phyloP scores from a whole-genome alignment of 148 eudicot genomes.

The Amaranthus hypochondriacus region DNA sequence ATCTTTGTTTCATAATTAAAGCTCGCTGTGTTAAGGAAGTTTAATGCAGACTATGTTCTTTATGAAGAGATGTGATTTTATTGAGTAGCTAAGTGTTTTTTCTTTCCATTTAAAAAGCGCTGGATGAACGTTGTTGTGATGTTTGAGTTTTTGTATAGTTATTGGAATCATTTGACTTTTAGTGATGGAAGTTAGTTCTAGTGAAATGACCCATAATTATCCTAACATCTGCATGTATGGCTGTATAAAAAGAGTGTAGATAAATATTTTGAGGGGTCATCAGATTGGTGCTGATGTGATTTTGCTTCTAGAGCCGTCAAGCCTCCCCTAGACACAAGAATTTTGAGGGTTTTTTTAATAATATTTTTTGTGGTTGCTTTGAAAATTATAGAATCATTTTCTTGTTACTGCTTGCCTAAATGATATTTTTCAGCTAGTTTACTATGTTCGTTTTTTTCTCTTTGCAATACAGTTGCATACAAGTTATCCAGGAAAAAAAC shows the following conservation, averaged over 20 bases:
- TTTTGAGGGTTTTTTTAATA: not conserved
- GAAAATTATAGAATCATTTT: not conserved
- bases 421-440: not conserved
- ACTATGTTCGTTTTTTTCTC: not conserved
- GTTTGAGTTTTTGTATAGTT: not conserved
- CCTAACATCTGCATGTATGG: not conserved
- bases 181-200: not conserved
- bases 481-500: slow-evolving; percentile 73
- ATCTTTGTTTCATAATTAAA: too few species aligned
- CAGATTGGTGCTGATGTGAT: not conserved
- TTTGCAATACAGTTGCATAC: slow-evolving; percentile 54
- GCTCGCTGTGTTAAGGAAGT: too few species aligned
- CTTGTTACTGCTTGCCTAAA: not conserved
- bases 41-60: not conserved
- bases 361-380: not conserved
- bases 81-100: not conserved
- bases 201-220: not conserved
- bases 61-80: not conserved
- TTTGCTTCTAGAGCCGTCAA: not conserved
- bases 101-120: not conserved
- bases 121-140: not conserved
- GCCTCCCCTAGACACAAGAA: too few species aligned
- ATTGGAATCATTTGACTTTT: not conserved
- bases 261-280: not conserved
- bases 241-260: not conserved